phyloP scores from a whole-genome alignment of 1,284 basidiomycete genomes.

The Trichosporon faecale region DNA sequence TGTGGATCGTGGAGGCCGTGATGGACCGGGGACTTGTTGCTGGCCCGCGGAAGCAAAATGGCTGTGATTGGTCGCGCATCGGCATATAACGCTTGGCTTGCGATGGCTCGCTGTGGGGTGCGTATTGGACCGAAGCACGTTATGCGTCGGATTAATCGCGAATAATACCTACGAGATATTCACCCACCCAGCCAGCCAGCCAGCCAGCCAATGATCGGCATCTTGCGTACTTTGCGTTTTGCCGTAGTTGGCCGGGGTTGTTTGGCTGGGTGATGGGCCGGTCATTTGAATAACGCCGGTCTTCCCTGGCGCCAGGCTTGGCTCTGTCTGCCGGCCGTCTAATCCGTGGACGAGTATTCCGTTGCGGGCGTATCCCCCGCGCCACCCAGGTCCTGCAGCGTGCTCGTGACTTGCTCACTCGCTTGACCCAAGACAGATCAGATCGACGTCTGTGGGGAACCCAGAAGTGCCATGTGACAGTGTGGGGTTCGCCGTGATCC shows the following conservation, averaged over 20 bases:
- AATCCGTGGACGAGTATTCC: neutral
- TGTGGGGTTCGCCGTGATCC: neutral
- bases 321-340: neutral
- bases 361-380: too few relatives aligned
- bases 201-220: neutral
- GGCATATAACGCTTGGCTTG: neutral
- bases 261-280: neutral
- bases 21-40: neutral
- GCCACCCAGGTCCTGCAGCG: neutral
- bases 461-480: neutral
- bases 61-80: constrained; percentile 1
- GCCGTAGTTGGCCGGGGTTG: neutral
- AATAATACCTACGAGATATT: neutral
- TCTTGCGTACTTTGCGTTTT: neutral
- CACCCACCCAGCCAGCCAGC: neutral
- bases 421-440: neutral
- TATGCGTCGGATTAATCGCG: neutral
- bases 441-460: neutral
- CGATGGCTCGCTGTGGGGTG: too few relatives aligned
- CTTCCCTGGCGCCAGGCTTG: neutral
- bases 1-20: neutral
- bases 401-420: neutral
- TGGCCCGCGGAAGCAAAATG: neutral
- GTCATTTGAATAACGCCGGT: constrained; percentile 4
- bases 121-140: neutral